Evolutionary conservation across 495 filamentous ascomycete species (phyloP), one percentile per base, ranked within the genome.

Genomic region (Aspergillus affinis): DNA sequence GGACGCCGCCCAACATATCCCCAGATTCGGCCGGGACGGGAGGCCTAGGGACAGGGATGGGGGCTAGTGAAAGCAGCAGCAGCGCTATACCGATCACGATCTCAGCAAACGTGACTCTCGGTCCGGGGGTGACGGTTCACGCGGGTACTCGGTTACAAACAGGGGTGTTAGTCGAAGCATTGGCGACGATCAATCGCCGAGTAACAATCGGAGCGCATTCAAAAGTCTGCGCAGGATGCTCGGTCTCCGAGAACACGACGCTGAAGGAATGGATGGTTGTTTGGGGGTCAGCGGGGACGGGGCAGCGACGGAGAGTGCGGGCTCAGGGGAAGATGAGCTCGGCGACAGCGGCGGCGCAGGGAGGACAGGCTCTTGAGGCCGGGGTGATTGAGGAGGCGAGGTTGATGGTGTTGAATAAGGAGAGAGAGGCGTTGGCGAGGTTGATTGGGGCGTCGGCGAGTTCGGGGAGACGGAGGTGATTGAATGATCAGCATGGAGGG

Each of bases 321-420:
- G 62, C 64, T 29, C 65, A 60, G 21, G 67, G 62, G 19, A 73
- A 65, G 49, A 47, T 51, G 20, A 54, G 57, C 63, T 51, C 46
- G 26, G 57, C 36, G 9, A 53, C 44, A 61, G 55, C 63, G 48
- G 64, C 62, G 59, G 48, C 47, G 23, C 59, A 69, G 63, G 58
- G 61, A 23, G 62, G 65, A 10, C 64, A 60, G 45, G 66, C 63
- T 48, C 63, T 70, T 41, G 70, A 72, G 55, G 74, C 72, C 6
- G 72, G 69, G 59, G 59, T 72, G 12, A 71, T 79, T 63, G 78
- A 80, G 62, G 78, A 79, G 69, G 78, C 78, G 57, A 70, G 78
- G 61, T 65, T 80, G 68, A 66, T 77, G 67, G 76, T 74, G 27
- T 65, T 80, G 55, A 62, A 73, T 59, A 78, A 69, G 65, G 78